Conservation (phyloP, 1,139 yeast species). For the Scheffersomyces quercinus region DNA sequence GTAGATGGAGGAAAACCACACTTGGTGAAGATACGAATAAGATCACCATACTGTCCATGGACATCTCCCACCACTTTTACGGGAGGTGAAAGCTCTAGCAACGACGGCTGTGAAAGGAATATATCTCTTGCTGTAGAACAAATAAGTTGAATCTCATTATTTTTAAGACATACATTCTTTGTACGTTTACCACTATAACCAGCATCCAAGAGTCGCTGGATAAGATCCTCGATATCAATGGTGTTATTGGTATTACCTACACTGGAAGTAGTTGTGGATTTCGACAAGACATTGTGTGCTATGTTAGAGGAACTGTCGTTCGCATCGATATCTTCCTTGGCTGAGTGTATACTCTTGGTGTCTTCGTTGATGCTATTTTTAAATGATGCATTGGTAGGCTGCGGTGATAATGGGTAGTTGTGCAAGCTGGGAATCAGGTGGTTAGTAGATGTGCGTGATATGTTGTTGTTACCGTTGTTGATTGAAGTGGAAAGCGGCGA, state of each 20-base stretch:
- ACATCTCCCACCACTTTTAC: constrained; percentile 98
- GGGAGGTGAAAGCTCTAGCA: constrained; percentile 88
- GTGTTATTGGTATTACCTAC: constrained; percentile 17
- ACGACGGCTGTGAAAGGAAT: constrained; percentile 82
- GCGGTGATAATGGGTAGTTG: constrained; percentile 27
- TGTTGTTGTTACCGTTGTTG: constrained; percentile 10
- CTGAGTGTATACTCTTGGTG: constrained; percentile 1
- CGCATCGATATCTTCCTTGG: constrained; percentile 1
- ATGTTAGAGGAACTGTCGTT: constrained; percentile 7
- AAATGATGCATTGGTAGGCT: constrained; percentile 16
- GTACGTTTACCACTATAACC: constrained; percentile 95
- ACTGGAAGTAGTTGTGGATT: constrained; percentile 9
- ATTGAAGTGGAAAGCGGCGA: not conserved
- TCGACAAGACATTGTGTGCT: constrained; percentile 13
- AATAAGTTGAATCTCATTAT: constrained; percentile 79
- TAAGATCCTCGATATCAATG: constrained; percentile 82
- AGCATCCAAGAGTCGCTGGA: constrained; percentile 87
- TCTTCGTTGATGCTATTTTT: constrained; percentile 9
- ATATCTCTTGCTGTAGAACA: constrained; percentile 89
- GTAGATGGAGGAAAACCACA: constrained; percentile 98
- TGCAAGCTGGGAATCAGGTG: constrained; percentile 25
- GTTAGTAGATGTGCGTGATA: constrained; percentile 38
- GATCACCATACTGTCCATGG: constrained; percentile 93
- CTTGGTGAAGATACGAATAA: constrained; percentile 86
- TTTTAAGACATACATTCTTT: constrained; percentile 83